phyloP scores from a whole-genome alignment of 2,329 filamentous ascomycete genomes.

The Drechslera avenae region DNA sequence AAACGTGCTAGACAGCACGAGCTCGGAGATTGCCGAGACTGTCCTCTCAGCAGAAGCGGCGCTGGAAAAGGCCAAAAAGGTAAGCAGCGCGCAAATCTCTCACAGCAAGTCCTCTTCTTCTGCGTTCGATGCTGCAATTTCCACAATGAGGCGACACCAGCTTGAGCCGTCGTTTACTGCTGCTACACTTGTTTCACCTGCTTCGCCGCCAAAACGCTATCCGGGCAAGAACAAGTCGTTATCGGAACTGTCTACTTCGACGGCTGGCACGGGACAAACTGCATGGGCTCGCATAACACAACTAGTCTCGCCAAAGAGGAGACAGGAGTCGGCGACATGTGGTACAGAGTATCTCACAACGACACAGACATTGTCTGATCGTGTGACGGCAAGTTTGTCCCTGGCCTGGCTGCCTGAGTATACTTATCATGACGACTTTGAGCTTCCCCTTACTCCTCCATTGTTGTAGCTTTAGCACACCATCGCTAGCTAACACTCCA shows the following conservation, averaged over 20 bases:
- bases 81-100: constrained; percentile 40
- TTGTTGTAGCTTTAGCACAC: too few relatives aligned
- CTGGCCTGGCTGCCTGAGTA: constrained; percentile 35
- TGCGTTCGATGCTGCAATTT: constrained; percentile 30
- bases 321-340: constrained; percentile 19
- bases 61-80: constrained; percentile 46
- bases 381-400: constrained; percentile 41
- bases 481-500: constrained; percentile 16
- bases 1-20: constrained; percentile 38
- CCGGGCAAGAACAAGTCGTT: constrained; percentile 24
- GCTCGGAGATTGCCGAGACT: constrained; percentile 43
- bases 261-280: constrained; percentile 29
- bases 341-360: constrained; percentile 23
- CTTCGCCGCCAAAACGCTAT: constrained; percentile 14
- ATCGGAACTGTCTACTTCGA: constrained; percentile 29
- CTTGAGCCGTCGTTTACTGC: constrained; percentile 30
- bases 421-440: constrained; percentile 23
- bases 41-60: constrained; percentile 41
- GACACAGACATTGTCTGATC: constrained; percentile 16
- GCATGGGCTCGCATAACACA: constrained; percentile 33
- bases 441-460: constrained; percentile 1
- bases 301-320: constrained; percentile 29
- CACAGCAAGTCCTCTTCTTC: constrained; percentile 24
- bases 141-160: constrained; percentile 23
- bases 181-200: constrained; percentile 29